phyloP scores from a whole-genome alignment of 176 grass and related monocot species.

The Raddia distichophylla region DNA sequence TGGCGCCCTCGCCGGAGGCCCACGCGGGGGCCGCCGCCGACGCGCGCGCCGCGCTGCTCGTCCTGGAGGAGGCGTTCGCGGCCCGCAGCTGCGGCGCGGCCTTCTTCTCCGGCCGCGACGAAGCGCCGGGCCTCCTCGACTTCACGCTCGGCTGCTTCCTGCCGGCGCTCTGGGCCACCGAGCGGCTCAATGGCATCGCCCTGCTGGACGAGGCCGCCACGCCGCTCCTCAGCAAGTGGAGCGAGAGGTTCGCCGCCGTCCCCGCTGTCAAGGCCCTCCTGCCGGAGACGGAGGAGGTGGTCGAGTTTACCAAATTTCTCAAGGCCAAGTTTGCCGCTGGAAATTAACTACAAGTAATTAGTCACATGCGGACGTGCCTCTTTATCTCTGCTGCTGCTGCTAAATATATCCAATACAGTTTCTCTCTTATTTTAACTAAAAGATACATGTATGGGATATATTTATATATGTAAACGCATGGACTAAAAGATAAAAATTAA shows the following conservation, averaged over 20 bases:
- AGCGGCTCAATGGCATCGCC: constrained; percentile 29
- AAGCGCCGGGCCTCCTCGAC: constrained; percentile 42
- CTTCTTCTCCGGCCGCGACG: constrained; percentile 37
- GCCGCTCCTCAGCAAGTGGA: constrained; percentile 39
- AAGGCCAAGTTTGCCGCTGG: constrained; percentile 35
- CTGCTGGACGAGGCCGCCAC: constrained; percentile 20
- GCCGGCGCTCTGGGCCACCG: constrained; percentile 54
- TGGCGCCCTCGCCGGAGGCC: constrained; percentile 9
- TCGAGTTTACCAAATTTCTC: constrained; percentile 49
- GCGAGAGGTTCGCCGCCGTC: constrained; percentile 11
- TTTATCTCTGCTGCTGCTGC: too few relatives aligned
- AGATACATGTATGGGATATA: too few relatives aligned
- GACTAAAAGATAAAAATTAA: too few relatives aligned
- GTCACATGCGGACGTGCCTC: too few relatives aligned
- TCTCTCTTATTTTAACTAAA: too few relatives aligned
- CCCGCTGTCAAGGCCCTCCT: constrained; percentile 12
- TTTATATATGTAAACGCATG: too few relatives aligned
- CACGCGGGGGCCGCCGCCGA: neutral
- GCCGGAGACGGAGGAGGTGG: constrained; percentile 45
- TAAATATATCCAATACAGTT: too few relatives aligned
- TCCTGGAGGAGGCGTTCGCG: constrained; percentile 34
- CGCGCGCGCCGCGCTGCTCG: constrained; percentile 17
- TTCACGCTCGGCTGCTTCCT: constrained; percentile 49
- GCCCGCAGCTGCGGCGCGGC: neutral
- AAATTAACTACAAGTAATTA: neutral